phyloP scores from a whole-genome alignment of 2,329 filamentous ascomycete genomes.

The Alternaria gansuensis region DNA sequence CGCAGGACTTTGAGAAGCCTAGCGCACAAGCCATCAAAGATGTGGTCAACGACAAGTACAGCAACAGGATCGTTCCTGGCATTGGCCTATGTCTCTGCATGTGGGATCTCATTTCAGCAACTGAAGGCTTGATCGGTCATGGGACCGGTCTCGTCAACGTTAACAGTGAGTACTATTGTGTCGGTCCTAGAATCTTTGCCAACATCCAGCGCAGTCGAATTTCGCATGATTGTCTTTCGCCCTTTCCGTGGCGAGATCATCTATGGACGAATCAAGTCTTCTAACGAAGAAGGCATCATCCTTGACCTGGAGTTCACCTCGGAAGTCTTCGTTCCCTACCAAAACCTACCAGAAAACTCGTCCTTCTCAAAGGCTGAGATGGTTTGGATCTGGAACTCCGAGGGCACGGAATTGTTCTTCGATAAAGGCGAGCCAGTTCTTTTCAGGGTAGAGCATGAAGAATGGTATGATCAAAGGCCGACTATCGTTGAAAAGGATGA shows the following conservation, averaged over 20 bases:
- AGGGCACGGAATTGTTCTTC: conserved; percentile 79
- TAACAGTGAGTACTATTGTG: conserved; percentile 69
- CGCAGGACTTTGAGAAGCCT: conserved; percentile 84
- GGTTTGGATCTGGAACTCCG: conserved; percentile 84
- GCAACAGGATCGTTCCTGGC: conserved; percentile 96
- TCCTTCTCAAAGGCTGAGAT: conserved; percentile 79
- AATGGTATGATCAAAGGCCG: conserved; percentile 92
- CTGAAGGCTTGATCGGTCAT: conserved; percentile 92
- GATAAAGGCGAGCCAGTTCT: conserved; percentile 90
- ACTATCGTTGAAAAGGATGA: conserved; percentile 73
- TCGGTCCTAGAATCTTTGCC: neutral
- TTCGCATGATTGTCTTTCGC: conserved; percentile 90
- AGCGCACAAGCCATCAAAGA: conserved; percentile 90
- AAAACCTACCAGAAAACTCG: conserved; percentile 52
- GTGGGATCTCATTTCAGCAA: conserved; percentile 87
- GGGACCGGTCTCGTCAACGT: conserved; percentile 93
- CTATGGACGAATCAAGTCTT: conserved; percentile 80
- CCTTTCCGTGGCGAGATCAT: conserved; percentile 96
- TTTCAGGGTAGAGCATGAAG: conserved; percentile 84
- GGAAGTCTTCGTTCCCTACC: conserved; percentile 78
- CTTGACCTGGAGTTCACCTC: conserved; percentile 92
- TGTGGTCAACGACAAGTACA: conserved; percentile 96
- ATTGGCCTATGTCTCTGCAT: conserved; percentile 93
- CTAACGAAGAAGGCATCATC: conserved; percentile 75
- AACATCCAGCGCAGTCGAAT: conserved; percentile 71